These are phyloP conservation scores for Phytophthora quininea DNA, from an alignment of 352 stramenopile genomes.

Conservation along the genomic window DNA sequence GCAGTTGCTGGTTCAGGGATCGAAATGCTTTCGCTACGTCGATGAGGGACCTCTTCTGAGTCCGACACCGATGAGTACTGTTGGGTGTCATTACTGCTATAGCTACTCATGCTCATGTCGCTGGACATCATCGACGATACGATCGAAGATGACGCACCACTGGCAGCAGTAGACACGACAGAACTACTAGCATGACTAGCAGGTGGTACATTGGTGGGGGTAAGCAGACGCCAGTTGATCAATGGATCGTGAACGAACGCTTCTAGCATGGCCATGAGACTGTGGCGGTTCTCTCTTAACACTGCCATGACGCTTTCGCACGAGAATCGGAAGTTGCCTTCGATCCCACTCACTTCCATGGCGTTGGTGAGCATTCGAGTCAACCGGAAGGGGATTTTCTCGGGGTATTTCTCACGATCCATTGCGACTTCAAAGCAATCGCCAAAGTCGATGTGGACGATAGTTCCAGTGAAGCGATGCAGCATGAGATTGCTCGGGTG, in stretches of 20 bases:
- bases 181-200: conserved; percentile 45
- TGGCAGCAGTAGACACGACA: conserved; percentile 33
- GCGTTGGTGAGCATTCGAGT: conserved; percentile 99
- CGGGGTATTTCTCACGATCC: conserved; percentile 98
- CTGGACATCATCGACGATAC: conserved; percentile 23
- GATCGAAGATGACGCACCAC: conserved; percentile 36
- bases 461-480: conserved; percentile 95
- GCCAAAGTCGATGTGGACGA: conserved; percentile 98
- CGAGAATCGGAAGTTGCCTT: conserved; percentile 98
- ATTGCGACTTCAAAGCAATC: conserved; percentile 99
- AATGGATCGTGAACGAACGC: conserved; percentile 99
- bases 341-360: conserved; percentile 98
- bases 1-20: conserved; percentile 47
- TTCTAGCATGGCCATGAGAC: conserved; percentile 99
- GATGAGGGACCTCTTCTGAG: conserved; percentile 17
- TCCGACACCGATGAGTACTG: conserved; percentile 10
- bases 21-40: conserved; percentile 64
- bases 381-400: conserved; percentile 99
- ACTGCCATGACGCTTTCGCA: conserved; percentile 98
- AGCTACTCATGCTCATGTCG: conserved; percentile 37
- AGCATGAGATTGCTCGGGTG: conserved; percentile 99
- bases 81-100: conserved; percentile 23
- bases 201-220: conserved; percentile 57
- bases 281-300: conserved; percentile 97
- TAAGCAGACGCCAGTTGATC: conserved; percentile 96